phyloP scores from a whole-genome alignment of 2,329 filamentous ascomycete species.

The Diaporthe helianthi region DNA sequence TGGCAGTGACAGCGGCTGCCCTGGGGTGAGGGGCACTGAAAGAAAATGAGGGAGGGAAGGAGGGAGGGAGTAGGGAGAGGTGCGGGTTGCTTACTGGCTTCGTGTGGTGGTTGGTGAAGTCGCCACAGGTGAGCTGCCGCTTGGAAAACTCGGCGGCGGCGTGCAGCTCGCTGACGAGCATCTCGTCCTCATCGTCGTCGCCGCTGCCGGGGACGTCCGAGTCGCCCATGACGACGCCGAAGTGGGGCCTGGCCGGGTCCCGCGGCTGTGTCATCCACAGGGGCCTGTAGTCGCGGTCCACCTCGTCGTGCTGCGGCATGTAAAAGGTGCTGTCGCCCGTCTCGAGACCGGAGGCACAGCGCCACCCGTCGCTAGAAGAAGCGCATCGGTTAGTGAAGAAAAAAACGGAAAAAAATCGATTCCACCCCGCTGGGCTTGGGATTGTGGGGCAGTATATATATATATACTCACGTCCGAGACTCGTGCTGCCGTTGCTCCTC shows the following conservation, averaged over 20 bases:
- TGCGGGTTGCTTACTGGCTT: background rate
- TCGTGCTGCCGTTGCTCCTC: background rate
- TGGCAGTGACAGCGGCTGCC: too few species aligned
- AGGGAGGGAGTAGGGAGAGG: background rate
- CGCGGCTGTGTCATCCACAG: background rate
- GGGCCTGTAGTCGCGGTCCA: background rate
- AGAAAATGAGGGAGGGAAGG: accelerated
- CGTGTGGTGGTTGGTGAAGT: background rate
- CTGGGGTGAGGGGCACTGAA: too few species aligned
- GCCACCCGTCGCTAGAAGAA: background rate
- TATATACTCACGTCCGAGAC: background rate
- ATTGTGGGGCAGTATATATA: too few species aligned
- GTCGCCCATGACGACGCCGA: background rate
- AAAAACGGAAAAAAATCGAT: too few species aligned
- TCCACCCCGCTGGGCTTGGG: too few species aligned
- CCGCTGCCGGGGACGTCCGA: background rate
- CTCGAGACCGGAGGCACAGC: too few species aligned
- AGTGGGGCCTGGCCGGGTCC: background rate
- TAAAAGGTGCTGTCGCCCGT: background rate
- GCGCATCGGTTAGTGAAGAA: too few species aligned
- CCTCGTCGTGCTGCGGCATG: background rate
- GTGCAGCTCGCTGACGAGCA: background rate
- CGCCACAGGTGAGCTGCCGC: background rate
- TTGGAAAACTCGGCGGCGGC: background rate
- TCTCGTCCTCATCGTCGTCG: background rate